Conservation (phyloP, 2,329 filamentous ascomycete species). For the Calonectria leucothoes region DNA sequence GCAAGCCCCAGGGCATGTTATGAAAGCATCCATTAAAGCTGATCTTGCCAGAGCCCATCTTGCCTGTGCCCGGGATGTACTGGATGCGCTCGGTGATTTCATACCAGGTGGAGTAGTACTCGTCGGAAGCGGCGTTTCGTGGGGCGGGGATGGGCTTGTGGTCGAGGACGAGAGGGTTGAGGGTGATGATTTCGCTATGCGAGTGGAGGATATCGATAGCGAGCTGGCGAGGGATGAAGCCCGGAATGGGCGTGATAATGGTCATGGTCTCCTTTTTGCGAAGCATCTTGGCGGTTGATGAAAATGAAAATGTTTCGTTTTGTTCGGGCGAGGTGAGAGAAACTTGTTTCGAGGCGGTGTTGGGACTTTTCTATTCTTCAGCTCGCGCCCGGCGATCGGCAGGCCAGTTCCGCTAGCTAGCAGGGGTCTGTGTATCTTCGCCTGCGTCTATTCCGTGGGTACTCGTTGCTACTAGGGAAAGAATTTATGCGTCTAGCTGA, state of each 20-base stretch:
- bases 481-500: background rate
- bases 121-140: constrained; percentile 74
- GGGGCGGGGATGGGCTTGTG: constrained; percentile 74
- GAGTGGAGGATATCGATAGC: constrained; percentile 79
- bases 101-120: constrained; percentile 81
- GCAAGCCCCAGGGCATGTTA: constrained; percentile 77
- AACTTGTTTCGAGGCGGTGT: background rate
- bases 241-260: constrained; percentile 76
- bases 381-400: background rate
- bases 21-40: constrained; percentile 79
- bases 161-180: constrained; percentile 75
- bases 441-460: constrained; percentile 1
- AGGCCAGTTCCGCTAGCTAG: background rate
- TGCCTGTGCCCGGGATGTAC: constrained; percentile 74
- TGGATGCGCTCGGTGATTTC: constrained; percentile 78
- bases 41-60: constrained; percentile 73
- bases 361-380: constrained; percentile 1
- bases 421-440: background rate
- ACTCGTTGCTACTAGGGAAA: background rate
- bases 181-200: constrained; percentile 76
- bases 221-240: constrained; percentile 77
- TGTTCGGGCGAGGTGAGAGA: background rate
- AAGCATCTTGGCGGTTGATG: constrained; percentile 59
- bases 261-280: constrained; percentile 75
- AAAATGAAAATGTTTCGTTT: constrained; percentile 6